Base-by-base conservation (phyloP, 106 monocot species). In the Chionographis japonica region DNA sequence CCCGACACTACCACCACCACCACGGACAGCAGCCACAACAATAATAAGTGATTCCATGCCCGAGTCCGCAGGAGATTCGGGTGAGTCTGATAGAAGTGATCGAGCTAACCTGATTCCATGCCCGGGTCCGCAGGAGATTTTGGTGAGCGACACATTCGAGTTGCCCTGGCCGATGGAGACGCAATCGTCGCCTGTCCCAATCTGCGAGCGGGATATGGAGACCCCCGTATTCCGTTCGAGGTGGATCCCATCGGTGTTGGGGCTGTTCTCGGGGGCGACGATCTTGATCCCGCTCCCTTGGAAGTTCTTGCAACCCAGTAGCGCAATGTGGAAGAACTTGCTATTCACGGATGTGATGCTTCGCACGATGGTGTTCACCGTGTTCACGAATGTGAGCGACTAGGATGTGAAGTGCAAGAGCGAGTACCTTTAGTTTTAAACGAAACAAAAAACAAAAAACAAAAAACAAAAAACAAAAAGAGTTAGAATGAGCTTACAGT, bases 201-300 rank as follows among this genome's bases (percentile, higher is more conserved):
- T 81, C 10, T 12, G 12, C 0, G 83, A 73, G 15, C 65, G 50
- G 4, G 41, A 19, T n/a, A 93, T 83, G 35, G 15, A 17, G 20
- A 86, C 77, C 0, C 73, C 74, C 12, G 66, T 40, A 57, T 59
- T 83, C 6, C 76, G 54, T 51, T 78, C 86, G 20, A 93, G 56
- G 77, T 89, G 89, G 38, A 93, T 75, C 8, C 93, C 89, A 4
- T 93, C 93, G 1, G 93, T 93, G 84, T 89, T 89, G 12, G 89
- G 88, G 66, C 89, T 93, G 20, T 73, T 58, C 2, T n/a, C 68
- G 0, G 92, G 88, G 2, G 88, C 91, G 4, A 19, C 54, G 10
- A 92, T 92, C 54, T 56, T 74, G 56, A 92, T 60, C 1, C 42
- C 16, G 2, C 27, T 68, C 1, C 55, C 74, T 16, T 40, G 37